Percentiles rank a stretch among this genome's conserved stretches.
Conservation (phyloP, 1,284 basidiomycete species). For the Austroboletus niveus region DNA sequence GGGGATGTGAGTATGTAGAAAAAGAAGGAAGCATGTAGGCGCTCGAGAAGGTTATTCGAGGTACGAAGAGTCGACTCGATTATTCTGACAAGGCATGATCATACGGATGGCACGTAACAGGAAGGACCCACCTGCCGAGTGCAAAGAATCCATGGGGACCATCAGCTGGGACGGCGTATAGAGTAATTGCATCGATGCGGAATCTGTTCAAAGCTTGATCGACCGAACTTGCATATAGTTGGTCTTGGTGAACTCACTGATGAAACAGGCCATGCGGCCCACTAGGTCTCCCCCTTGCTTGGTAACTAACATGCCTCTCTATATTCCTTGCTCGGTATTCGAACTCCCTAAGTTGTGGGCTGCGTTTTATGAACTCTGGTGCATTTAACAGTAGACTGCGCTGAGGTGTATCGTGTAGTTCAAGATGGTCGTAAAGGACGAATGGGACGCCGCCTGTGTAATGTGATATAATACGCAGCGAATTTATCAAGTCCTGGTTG, state of each 20-base stretch:
- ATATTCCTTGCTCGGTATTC: constrained; percentile 61
- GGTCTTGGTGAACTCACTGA: constrained; percentile 45
- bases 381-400: constrained; percentile 44
- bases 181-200: constrained; percentile 90
- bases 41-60: constrained; percentile 89
- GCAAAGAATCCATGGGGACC: constrained; percentile 97
- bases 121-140: constrained; percentile 68
- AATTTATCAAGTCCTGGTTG: constrained; percentile 94
- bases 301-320: constrained; percentile 62
- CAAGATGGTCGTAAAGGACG: constrained; percentile 73
- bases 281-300: constrained; percentile 68
- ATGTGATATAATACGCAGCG: constrained; percentile 71
- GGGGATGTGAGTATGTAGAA: constrained; percentile 84
- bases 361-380: constrained; percentile 43
- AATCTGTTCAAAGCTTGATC: constrained; percentile 52
- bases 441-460: constrained; percentile 73
- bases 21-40: constrained; percentile 94
- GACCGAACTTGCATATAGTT: constrained; percentile 1
- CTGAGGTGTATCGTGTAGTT: constrained; percentile 43
- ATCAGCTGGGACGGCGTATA: constrained; percentile 83
- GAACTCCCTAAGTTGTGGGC: constrained; percentile 49
- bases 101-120: neutral
- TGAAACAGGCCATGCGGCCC: constrained; percentile 80
- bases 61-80: constrained; percentile 87
- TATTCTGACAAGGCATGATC: constrained; percentile 44